Evolutionary conservation across 805 yeast genomes (phyloP), one percentile per base, ranked within the genome.

Genomic region (Wilhelminamyces savonicus): DNA sequence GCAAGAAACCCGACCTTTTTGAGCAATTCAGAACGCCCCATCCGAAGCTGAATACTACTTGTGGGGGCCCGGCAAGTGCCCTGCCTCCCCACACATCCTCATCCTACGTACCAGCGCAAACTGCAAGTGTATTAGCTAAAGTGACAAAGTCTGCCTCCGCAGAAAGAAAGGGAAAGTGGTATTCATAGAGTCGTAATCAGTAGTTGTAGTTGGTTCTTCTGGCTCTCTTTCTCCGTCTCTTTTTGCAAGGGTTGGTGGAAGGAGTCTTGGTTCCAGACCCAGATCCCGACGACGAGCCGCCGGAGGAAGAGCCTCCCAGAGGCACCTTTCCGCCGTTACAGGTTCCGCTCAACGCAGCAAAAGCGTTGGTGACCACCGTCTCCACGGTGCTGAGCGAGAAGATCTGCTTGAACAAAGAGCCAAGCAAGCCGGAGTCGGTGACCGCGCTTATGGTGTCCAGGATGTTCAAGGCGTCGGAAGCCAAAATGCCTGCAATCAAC

Each of bases 141-240:
- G n/a, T n/a, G n/a, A n/a, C n/a, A n/a, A n/a, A n/a, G n/a, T n/a
- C n/a, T n/a, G n/a, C n/a, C n/a, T n/a, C n/a, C n/a, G n/a, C n/a
- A n/a, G n/a, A n/a, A n/a, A n/a, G n/a, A n/a, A n/a, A n/a, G n/a
- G n/a, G n/a, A n/a, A n/a, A n/a, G n/a, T n/a, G n/a, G n/a, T n/a
- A n/a, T n/a, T n/a, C n/a, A n/a, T n/a, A n/a, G n/a, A n/a, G n/a
- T n/a, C n/a, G n/a, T n/a, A n/a, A n/a, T n/a, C n/a, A n/a, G n/a
- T n/a, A n/a, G n/a, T n/a, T n/a, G n/a, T n/a, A n/a, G n/a, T n/a
- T n/a, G n/a, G n/a, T n/a, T n/a, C n/a, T n/a, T n/a, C n/a, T n/a
- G n/a, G n/a, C n/a, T 49, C 51, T 49, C 53, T 60, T 55, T 50
- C 56, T 56, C 49, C 53, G 52, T 42, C 46, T 55, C 36, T 41